phyloP scores from a whole-genome alignment of 2,329 filamentous ascomycete species.

The Cladophialophora chaetospira region DNA sequence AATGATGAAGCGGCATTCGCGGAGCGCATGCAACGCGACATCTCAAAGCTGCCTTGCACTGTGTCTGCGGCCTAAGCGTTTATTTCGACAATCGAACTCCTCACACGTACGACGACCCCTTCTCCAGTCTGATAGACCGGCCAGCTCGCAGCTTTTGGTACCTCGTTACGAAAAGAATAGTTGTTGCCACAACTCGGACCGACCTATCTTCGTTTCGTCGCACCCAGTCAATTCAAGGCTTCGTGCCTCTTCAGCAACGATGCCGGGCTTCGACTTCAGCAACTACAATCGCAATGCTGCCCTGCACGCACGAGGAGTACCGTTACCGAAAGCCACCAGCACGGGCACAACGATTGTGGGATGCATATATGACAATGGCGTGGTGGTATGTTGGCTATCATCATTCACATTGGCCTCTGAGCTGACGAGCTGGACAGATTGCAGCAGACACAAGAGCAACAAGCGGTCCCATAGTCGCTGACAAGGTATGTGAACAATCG shows the following conservation, averaged over 20 bases:
- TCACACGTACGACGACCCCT: neutral
- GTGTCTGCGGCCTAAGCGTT: neutral
- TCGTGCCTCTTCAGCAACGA: slow-evolving; percentile 44
- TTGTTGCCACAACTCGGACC: neutral
- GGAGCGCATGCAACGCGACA: neutral
- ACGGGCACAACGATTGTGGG: slow-evolving; percentile 99
- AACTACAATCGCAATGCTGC: slow-evolving; percentile 99
- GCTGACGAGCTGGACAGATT: slow-evolving; percentile 61
- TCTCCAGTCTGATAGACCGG: neutral
- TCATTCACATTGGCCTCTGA: neutral
- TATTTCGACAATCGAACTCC: neutral
- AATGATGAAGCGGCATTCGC: neutral
- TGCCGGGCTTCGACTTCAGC: slow-evolving; percentile 99
- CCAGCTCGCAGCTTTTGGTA: neutral
- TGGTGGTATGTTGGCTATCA: slow-evolving; percentile 67
- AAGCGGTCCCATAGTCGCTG: slow-evolving; percentile 94
- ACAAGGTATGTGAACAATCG: slow-evolving; percentile 66
- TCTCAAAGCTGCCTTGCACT: slow-evolving; percentile 16
- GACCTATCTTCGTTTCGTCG: neutral
- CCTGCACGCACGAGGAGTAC: slow-evolving; percentile 89
- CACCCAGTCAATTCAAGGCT: slow-evolving; percentile 2
- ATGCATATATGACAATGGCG: slow-evolving; percentile 92
- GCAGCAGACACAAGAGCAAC: slow-evolving; percentile 98
- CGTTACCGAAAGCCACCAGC: slow-evolving; percentile 94
- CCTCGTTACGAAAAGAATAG: neutral